Evolutionary conservation across 345 rosid genomes (phyloP), one percentile per base, ranked within the genome.

Genomic region (Linum lewisii): DNA sequence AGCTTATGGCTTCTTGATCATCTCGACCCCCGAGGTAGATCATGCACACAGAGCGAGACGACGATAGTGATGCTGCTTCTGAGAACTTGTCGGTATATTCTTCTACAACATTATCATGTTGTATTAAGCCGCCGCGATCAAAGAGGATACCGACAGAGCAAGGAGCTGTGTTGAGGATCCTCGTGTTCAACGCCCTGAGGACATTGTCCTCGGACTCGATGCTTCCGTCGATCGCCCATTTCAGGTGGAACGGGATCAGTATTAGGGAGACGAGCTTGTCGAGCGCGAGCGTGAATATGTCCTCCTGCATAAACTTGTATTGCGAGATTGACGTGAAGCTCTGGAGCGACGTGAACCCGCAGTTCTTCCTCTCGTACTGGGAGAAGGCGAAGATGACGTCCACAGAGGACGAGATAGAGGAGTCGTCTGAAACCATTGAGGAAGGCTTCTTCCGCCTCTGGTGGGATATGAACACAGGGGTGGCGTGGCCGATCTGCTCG

Each of bases 21-120:
- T 88, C 96, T 19, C 59, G 66, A 1, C 91, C 91, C 0, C 95
- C 95, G 8, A 79, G 60, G 71, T 82, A 88, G 50, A 88, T 60
- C 71, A 82, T 55, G 18, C 72, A 71, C 0, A 72, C 66, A 21
- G n/a, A 3, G 24, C 5, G 3, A 0, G 23, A 5, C 4, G 63
- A 0, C 6, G 22, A 11, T 21, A 42, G 4, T 10, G 54, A 37
- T 5, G 24, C 14, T 4, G 47, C 47, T 2, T 11, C 4, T 42
- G 34, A 29, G 5, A 29, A 29, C 7, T 5, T 4, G 34, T 29
- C 34, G 34, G 34, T 29, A 8, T 3, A 0, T 29, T 29, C 7
- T 29, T 29, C 7, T 8, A 8, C 5, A 29, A 11, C 47, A 16
- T 16, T 42, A 16, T 11, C 14, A 16, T 11, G 18, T 16, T 14